Percentiles rank a stretch among this genome's conserved stretches.
These are phyloP conservation scores for Phytophthora boehmeriae DNA, from an alignment of 352 stramenopile genomes.

Conservation along the genomic window DNA sequence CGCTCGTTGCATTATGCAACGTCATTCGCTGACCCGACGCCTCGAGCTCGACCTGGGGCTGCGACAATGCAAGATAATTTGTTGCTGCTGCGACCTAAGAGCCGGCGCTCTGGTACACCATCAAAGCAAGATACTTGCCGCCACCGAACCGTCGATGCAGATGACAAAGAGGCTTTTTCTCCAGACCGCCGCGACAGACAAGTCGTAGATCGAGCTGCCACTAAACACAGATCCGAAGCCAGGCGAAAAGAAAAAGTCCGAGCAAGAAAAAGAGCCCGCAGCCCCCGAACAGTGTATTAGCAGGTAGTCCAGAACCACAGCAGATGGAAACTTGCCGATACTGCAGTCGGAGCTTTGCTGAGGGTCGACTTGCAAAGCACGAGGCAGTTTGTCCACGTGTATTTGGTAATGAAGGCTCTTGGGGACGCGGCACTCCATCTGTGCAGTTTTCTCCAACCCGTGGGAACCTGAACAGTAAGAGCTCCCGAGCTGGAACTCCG, in stretches of 20 bases:
- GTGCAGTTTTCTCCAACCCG: constrained; percentile 6
- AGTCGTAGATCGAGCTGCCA: constrained; percentile 3
- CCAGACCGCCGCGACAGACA: constrained; percentile 4
- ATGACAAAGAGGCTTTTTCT: neutral
- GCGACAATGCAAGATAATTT: constrained; percentile 56
- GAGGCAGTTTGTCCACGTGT: constrained; percentile 81
- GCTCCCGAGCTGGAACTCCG: constrained; percentile 12
- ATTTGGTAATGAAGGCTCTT: constrained; percentile 77
- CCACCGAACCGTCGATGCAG: too few species aligned
- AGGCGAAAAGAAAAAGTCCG: constrained; percentile 19
- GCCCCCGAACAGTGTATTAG: constrained; percentile 8
- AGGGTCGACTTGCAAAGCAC: constrained; percentile 81
- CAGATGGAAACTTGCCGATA: constrained; percentile 76
- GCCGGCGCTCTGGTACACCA: constrained; percentile 1
- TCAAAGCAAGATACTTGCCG: neutral
- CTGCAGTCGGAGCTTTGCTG: constrained; percentile 78
- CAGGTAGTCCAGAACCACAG: constrained; percentile 12
- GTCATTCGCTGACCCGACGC: constrained; percentile 60
- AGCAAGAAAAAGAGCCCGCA: constrained; percentile 24
- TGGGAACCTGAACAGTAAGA: constrained; percentile 14
- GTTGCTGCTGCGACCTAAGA: constrained; percentile 39
- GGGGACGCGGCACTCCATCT: constrained; percentile 58
- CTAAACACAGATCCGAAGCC: neutral
- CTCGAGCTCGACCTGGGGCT: constrained; percentile 29
- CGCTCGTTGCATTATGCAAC: constrained; percentile 77